Evolutionary conservation across 768 basidiomycete species (phyloP), one percentile per base, ranked within the genome.

Genomic region (Termitomyces sp.): DNA sequence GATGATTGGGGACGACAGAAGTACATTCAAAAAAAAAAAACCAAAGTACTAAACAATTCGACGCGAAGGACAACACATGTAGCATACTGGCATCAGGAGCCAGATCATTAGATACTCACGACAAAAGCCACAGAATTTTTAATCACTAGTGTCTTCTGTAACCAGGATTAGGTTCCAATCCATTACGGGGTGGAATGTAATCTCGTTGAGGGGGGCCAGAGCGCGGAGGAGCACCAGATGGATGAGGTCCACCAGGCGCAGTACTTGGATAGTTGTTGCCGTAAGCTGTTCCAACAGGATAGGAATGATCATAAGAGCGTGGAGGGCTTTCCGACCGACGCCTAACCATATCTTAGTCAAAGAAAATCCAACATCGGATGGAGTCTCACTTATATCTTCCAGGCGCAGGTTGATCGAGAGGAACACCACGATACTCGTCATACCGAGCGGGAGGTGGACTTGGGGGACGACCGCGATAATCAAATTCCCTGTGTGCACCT

Each of bases 311-410:
- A 69, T 85, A 86, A 8, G 68, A 50, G 50, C 81, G 72, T 43
- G 80, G 78, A 55, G 85, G 86, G 63, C 89, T 91, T 63, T 83
- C 78, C 35, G 89, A 91, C 52, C 89, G 85, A 62, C 89, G 85
- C 56, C 87, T 87, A 58, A 33, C 23, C 41, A 17, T 49, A 43
- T 45, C 45, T 28, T 40, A 43, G 50, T 21, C 41, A 14, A 26
- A 41, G 41, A 17, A 53, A 52, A 57, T 49, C 28, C 6, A 51
- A 38, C 48, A 61, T 19, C 8, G 15, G 8, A 41, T n/a, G 41
- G 3, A 48, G 44, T 64, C 69, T 44, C 35, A 80, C 77, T 79
- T 73, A 59, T 75, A 77, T 75, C 84, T 77, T 63, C 68, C 74
- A 66, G 62, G 74, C 41, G 67, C 71, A 52, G 74, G 65, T 55